Conservation (phyloP, 2,329 filamentous ascomycete genomes). For the Penicillium sp. region DNA sequence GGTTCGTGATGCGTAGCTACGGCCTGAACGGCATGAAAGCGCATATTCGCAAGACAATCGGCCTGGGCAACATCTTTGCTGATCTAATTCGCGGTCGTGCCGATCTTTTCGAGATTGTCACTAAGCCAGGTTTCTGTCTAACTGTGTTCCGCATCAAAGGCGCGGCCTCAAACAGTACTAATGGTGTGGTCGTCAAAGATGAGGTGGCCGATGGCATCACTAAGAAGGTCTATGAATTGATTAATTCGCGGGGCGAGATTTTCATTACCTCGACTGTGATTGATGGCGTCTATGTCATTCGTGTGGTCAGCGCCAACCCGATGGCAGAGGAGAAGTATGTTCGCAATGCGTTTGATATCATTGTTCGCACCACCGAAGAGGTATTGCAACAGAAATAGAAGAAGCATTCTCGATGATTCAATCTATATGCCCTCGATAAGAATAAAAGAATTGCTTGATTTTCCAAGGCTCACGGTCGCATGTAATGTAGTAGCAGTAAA, state of each 20-base stretch:
- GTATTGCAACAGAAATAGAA: slow-evolving; percentile 29
- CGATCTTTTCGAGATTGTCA: slow-evolving; percentile 76
- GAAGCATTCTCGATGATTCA: not conserved
- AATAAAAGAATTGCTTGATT: not conserved
- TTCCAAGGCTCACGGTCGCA: not conserved
- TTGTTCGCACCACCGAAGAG: slow-evolving; percentile 66
- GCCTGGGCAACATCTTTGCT: slow-evolving; percentile 70
- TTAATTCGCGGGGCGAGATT: slow-evolving; percentile 74
- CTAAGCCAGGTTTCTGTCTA: slow-evolving; percentile 73
- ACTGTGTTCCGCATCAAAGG: slow-evolving; percentile 70
- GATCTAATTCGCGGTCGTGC: slow-evolving; percentile 56
- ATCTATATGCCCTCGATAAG: not conserved
- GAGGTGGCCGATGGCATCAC: slow-evolving; percentile 67
- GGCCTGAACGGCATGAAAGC: slow-evolving; percentile 73
- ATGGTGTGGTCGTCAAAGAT: slow-evolving; percentile 31
- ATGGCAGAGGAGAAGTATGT: slow-evolving; percentile 72
- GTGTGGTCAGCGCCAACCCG: slow-evolving; percentile 73
- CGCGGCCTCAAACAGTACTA: slow-evolving; percentile 19
- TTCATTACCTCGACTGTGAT: slow-evolving; percentile 80
- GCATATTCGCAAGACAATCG: slow-evolving; percentile 70
- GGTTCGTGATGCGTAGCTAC: slow-evolving; percentile 87
- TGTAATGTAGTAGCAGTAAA: not conserved
- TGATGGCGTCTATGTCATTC: slow-evolving; percentile 72
- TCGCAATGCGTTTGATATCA: slow-evolving; percentile 69
- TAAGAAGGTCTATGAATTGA: slow-evolving; percentile 70